Evolutionary conservation across 371 early-diverging fungal species (phyloP).

Genomic region (Dichotomocladium elegans): DNA sequence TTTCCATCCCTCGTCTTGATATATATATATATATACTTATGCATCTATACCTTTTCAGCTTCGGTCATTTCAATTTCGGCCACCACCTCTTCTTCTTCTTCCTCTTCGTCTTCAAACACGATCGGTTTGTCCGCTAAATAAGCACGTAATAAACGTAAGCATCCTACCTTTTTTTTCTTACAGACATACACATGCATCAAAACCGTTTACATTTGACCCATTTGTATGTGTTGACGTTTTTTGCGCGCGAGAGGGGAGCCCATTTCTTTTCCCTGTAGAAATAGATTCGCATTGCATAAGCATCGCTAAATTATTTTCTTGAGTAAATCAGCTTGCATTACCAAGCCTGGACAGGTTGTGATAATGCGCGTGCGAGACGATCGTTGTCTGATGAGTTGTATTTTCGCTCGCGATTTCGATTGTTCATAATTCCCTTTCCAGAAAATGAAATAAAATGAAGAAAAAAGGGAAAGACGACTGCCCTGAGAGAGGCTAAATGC

Average conservation of each 20-base stretch:
- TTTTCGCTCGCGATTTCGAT: constrained; percentile 42
- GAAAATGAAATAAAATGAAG: too few species aligned
- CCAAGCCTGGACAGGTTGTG: constrained; percentile 51
- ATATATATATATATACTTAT: neutral
- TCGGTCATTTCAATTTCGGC: constrained; percentile 11
- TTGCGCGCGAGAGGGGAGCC: constrained; percentile 49
- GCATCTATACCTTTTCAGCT: constrained; percentile 8
- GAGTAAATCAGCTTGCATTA: constrained; percentile 5
- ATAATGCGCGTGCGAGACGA: constrained; percentile 39
- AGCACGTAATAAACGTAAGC: neutral
- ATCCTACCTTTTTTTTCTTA: too few species aligned
- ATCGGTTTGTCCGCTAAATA: constrained; percentile 14
- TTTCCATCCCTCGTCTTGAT: neutral
- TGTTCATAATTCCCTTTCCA: too few species aligned
- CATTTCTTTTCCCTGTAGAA: constrained; percentile 54
- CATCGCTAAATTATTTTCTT: neutral
- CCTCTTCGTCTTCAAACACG: constrained; percentile 38
- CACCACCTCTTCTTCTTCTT: constrained; percentile 13
- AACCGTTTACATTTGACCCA: constrained; percentile 52
- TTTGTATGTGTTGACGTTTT: constrained; percentile 47
- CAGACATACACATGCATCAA: too few species aligned
- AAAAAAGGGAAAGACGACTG: too few species aligned
- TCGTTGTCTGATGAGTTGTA: constrained; percentile 45
- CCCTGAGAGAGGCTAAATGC: too few species aligned
- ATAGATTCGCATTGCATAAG: neutral